A percentile compares a stretch with the other conserved stretches of the same genome.
Evolutionary conservation across 108 stramenopile species (phyloP).

Genomic region (Fragilaria radians): DNA sequence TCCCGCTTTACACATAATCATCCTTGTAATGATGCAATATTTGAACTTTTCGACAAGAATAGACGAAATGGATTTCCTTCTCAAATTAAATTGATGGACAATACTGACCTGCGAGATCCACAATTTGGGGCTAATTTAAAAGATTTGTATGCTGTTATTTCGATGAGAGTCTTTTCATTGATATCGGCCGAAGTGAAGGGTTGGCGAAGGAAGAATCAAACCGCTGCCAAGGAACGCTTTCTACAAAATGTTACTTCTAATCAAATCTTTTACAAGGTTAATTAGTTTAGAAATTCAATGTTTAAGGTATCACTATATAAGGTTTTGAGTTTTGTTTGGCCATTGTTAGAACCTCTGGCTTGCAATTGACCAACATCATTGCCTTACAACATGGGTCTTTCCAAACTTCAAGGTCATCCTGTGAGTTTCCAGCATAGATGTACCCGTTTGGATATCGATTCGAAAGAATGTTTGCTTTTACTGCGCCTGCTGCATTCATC

Average conservation of each 20-base stretch:
- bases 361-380: constrained; percentile 4
- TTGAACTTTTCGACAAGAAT: constrained; percentile 10
- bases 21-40: constrained; percentile 34
- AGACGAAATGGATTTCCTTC: constrained; percentile 15
- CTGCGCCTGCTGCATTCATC: not conserved
- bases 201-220: constrained; percentile 38
- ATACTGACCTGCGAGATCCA: constrained; percentile 31
- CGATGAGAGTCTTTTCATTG: constrained; percentile 32
- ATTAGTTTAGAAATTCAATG: not conserved
- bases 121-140: constrained; percentile 14
- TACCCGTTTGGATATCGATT: not conserved
- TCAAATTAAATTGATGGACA: constrained; percentile 33
- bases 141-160: constrained; percentile 23
- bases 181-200: constrained; percentile 30
- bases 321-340: not conserved
- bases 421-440: constrained; percentile 7
- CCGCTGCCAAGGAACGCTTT: constrained; percentile 25
- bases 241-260: constrained; percentile 22
- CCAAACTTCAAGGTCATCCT: constrained; percentile 5
- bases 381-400: not conserved
- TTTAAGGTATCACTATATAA: not conserved
- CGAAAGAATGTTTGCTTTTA: not conserved
- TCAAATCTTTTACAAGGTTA: constrained; percentile 15
- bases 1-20: constrained; percentile 22
- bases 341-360: not conserved